Base-by-base conservation (phyloP, 2,329 filamentous ascomycete genomes). In the Beauveria asiatica region DNA sequence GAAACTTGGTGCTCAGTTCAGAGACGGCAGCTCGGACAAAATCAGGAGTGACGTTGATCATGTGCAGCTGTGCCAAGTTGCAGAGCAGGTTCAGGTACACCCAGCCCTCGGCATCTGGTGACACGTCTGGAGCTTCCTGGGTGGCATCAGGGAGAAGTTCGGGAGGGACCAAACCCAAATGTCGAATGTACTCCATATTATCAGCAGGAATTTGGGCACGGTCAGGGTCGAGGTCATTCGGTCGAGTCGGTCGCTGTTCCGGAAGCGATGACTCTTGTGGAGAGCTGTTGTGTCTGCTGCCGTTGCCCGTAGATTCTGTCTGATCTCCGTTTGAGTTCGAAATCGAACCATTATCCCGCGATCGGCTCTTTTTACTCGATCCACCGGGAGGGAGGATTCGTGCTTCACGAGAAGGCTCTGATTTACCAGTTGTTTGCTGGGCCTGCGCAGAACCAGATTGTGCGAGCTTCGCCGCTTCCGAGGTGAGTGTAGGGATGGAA, bases 21-120 rank as follows among this genome's bases (percentile, higher is more conserved):
- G 78, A 76, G 1, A 95, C 79, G 0, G 91, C 88, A 41, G 83
- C 82, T 61, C 88, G 85, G 44, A 94, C 85, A 66, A 93, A 93
- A 30, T 87, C 84, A 0, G 86, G 80, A 0, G 90, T 92, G 1
- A 95, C 90, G 61, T 91, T 92, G 65, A 94, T 80, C 0, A 92
- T 93, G 67, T 95, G 90, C 19, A 95, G 75, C 72, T 95, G 90
- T 0, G 91, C 90, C 77, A 95, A 82, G 67, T 88, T 92, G 69
- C 87, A 86, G 1, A 95, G 78, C 1, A 95, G 74, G 65, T 94
- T 94, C 7, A 94, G 75, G 66, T 92, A 93, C 0, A 93, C 84
- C 90, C 90, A 94, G 5, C 89, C 89, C 27, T 91, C 85, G 0
- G 79, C 78, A 59, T 87, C 85, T 0, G 85, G 80, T 16, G 81